Evolutionary conservation across 495 filamentous ascomycete species (phyloP), one percentile per base, ranked within the genome.

Genomic region (Aspergillus bertholletiae): DNA sequence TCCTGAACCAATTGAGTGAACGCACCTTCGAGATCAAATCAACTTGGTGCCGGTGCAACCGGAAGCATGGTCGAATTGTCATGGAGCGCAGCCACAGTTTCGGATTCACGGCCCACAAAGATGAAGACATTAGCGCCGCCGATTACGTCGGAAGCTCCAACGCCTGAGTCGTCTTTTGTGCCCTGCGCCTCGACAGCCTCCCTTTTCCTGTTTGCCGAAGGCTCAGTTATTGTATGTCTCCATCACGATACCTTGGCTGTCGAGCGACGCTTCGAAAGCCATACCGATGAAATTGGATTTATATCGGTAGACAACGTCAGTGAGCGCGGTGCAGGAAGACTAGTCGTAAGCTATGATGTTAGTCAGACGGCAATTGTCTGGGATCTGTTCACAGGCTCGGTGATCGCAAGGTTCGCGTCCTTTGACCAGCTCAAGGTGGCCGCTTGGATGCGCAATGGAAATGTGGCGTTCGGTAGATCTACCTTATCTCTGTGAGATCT

Each of bases 401-500:
- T 96, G 64, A 81, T 96, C 56, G 86, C 94, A 17, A 80, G 92
- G 45, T 97, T 97, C 70, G 85, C 85, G 49, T 90, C 91, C 0
- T 97, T 96, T 64, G 92, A 96, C 65, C 80, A 86, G 55, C 80
- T 98, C 51, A 83, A 81, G 35, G 86, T 89, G 45, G 94, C 94
- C 44, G 79, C 88, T 17, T 98, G 93, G 92, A 96, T 98, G 94
- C 83, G 87, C 45, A 96, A 97, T 75, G 94, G 95, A 35, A 96
- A 97, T 79, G 84, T 98, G 53, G 93, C 90, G 48, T 97, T 97
- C 76, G 94, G 93, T 96, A 63, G 21, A 20, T 24, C 4, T 32
- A 13, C 21, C 9, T 8, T 32, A 7, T 3, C 8, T 4, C 20
- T 39, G n/a, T n/a, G n/a, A n/a, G n/a, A n/a, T n/a, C n/a, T 20